These are phyloP conservation scores for Ceratobasidium sp. DNA, from an alignment of 1,284 basidiomycete species.

Conservation along the genomic window DNA sequence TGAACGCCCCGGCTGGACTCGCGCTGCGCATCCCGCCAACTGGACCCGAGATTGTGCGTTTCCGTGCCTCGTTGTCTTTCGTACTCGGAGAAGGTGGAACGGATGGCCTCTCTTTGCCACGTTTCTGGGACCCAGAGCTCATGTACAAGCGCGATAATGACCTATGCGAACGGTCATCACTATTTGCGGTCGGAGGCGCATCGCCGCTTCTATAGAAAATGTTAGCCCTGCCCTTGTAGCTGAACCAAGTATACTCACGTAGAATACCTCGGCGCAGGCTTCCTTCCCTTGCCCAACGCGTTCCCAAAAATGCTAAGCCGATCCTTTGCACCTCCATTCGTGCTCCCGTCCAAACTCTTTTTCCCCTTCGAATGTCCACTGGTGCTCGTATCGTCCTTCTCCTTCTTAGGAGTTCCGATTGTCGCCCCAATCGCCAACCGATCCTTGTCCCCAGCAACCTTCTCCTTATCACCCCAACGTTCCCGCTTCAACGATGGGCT, in stretches of 20 bases:
- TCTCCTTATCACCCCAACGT: conserved; percentile 54
- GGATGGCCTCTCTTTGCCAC: conserved; percentile 3
- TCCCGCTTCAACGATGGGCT: conserved; percentile 54
- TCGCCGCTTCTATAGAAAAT: neutral
- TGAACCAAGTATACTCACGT: too few relatives aligned
- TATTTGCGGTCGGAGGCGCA: neutral
- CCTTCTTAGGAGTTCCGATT: conserved; percentile 49
- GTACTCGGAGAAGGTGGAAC: conserved; percentile 43
- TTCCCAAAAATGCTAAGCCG: conserved; percentile 82
- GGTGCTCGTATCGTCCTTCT: conserved; percentile 53
- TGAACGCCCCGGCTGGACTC: conserved; percentile 30
- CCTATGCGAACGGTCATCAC: conserved; percentile 28
- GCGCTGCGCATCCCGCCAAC: conserved; percentile 11
- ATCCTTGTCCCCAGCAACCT: conserved; percentile 54
- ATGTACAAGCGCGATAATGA: conserved; percentile 35
- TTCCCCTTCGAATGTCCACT: conserved; percentile 62
- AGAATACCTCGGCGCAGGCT: conserved; percentile 79
- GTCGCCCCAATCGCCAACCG: neutral
- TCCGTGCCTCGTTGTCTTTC: conserved; percentile 46
- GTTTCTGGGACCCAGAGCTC: conserved; percentile 12
- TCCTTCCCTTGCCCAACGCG: conserved; percentile 72
- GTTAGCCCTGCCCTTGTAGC: too few relatives aligned
- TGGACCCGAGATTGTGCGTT: conserved; percentile 50
- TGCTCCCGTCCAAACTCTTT: conserved; percentile 61
- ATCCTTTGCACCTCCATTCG: conserved; percentile 53